phyloP scores from a whole-genome alignment of 768 basidiomycete genomes.

The Hirschioporus abietinus region DNA sequence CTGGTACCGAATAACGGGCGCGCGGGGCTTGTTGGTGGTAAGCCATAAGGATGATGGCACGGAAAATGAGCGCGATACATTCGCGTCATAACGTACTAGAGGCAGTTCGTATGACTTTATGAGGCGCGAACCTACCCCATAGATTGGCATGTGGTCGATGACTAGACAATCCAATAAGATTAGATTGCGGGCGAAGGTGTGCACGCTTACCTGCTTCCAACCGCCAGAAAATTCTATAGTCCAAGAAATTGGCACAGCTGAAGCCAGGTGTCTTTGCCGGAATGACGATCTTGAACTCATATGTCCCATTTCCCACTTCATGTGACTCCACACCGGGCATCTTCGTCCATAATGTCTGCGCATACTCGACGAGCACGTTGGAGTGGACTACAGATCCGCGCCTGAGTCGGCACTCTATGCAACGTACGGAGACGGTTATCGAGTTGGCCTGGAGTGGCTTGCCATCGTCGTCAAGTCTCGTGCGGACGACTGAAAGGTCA shows the following conservation, averaged over 20 bases:
- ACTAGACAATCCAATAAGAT: constrained; percentile 36
- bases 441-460: constrained; percentile 63
- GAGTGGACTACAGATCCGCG: constrained; percentile 52
- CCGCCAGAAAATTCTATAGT: constrained; percentile 77
- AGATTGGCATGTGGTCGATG: constrained; percentile 59
- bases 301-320: constrained; percentile 58
- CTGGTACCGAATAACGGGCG: constrained; percentile 54
- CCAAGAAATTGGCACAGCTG: constrained; percentile 67
- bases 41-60: constrained; percentile 28
- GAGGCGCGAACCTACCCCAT: constrained; percentile 63
- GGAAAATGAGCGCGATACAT: constrained; percentile 31
- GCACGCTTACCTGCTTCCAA: constrained; percentile 61
- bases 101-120: constrained; percentile 67
- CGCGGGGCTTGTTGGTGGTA: constrained; percentile 49
- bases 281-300: constrained; percentile 65
- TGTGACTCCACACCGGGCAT: constrained; percentile 51
- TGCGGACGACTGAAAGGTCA: constrained; percentile 60
- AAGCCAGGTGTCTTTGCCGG: constrained; percentile 59
- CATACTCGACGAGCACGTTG: constrained; percentile 64
- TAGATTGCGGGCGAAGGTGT: constrained; percentile 23
- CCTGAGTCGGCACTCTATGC: constrained; percentile 73
- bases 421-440: constrained; percentile 70
- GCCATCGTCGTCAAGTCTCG: constrained; percentile 62
- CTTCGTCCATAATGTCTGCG: constrained; percentile 65
- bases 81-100: constrained; percentile 65